phyloP scores from a whole-genome alignment of 2,329 filamentous ascomycete genomes.

The Fusarium neocosmosporiellum region DNA sequence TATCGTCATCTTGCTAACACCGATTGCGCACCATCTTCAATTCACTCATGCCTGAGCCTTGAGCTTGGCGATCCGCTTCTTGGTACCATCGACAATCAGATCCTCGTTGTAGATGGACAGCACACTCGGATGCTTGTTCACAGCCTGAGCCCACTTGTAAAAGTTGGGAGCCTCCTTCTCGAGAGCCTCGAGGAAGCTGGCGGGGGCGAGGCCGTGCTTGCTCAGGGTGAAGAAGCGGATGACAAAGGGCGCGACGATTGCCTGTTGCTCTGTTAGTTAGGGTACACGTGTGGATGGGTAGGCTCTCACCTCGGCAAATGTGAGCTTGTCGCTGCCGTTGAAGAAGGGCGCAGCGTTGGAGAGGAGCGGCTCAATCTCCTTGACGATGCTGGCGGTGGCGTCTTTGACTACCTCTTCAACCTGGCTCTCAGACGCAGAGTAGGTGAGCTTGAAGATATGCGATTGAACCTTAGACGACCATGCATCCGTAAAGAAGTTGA shows the following conservation, averaged over 20 bases:
- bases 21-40: background rate
- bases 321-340: slow-evolving; percentile 71
- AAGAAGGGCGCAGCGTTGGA: slow-evolving; percentile 69
- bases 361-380: slow-evolving; percentile 80
- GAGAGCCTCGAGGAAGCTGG: slow-evolving; percentile 58
- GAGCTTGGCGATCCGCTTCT: slow-evolving; percentile 35
- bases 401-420: slow-evolving; percentile 60
- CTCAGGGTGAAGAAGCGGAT: slow-evolving; percentile 67
- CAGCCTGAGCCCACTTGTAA: slow-evolving; percentile 72
- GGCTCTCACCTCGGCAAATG: slow-evolving; percentile 75
- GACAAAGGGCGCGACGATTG: slow-evolving; percentile 74
- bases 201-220: slow-evolving; percentile 66
- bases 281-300: background rate
- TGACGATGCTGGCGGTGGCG: slow-evolving; percentile 67
- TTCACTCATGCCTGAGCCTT: slow-evolving; percentile 1
- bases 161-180: slow-evolving; percentile 71
- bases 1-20: background rate
- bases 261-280: slow-evolving; percentile 52
- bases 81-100: slow-evolving; percentile 25
- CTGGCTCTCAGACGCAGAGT: slow-evolving; percentile 59
- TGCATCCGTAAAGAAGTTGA: slow-evolving; percentile 79
- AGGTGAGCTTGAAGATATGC: slow-evolving; percentile 58
- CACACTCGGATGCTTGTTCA: slow-evolving; percentile 73
- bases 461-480: slow-evolving; percentile 71
- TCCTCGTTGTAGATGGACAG: slow-evolving; percentile 69